A percentile compares a stretch with the other conserved stretches of the same genome.
Conservation (phyloP, 495 filamentous ascomycete genomes). For the Bacidia rubella region DNA sequence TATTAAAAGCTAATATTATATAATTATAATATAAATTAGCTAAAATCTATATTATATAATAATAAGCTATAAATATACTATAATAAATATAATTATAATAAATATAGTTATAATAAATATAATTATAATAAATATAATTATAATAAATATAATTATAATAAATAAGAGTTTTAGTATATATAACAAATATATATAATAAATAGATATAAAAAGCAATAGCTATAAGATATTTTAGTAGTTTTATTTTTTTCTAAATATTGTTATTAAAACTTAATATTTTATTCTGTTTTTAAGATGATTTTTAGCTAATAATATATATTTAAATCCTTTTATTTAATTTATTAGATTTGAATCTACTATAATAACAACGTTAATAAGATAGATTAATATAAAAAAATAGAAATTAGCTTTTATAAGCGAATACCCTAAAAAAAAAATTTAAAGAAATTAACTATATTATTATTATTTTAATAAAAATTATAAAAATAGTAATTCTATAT, state of each 20-base stretch:
- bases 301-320: neutral
- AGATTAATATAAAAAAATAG: too few species aligned
- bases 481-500: too few species aligned
- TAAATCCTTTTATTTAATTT: neutral
- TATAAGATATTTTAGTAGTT: neutral
- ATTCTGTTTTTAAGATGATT: neutral
- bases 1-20: neutral
- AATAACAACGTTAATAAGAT: too few species aligned
- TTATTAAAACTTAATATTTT: neutral
- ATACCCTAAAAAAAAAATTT: neutral
- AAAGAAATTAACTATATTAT: conserved; percentile 2
- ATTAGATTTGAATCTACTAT: neutral
- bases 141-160: neutral
- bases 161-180: neutral
- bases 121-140: neutral
- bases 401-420: too few species aligned
- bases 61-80: neutral
- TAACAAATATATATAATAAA: neutral
- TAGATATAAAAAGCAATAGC: neutral
- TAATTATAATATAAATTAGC: neutral
- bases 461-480: neutral
- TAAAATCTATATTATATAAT: neutral
- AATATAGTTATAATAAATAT: neutral
- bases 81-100: neutral
- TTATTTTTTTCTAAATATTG: neutral